Percentiles rank a stretch among this genome's conserved stretches.
Evolutionary conservation across 2,329 filamentous ascomycete genomes (phyloP).

Genomic region (Thelonectria discophora): DNA sequence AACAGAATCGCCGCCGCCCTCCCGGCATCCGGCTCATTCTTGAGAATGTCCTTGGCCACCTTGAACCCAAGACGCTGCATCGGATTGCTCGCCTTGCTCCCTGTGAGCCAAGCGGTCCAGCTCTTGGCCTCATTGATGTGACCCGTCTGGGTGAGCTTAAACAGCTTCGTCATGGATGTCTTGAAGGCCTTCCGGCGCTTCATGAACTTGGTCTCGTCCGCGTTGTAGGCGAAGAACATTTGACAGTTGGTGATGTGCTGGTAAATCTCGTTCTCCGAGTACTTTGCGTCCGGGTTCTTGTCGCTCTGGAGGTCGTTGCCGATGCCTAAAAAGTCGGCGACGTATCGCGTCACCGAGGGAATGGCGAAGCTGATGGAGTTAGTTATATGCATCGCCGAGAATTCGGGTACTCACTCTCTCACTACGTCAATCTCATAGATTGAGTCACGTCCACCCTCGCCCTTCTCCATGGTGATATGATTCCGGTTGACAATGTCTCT

Average conservation of each 20-base stretch:
- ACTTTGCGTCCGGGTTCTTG: background rate
- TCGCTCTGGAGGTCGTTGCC: slow-evolving; percentile 16
- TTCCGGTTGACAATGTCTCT: slow-evolving; percentile 28
- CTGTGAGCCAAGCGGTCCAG: slow-evolving; percentile 13
- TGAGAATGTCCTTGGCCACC: slow-evolving; percentile 24
- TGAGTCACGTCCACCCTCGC: background rate
- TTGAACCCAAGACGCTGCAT: slow-evolving; percentile 29
- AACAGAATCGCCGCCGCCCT: slow-evolving; percentile 31
- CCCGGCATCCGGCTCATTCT: slow-evolving; percentile 13
- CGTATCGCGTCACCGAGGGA: slow-evolving; percentile 34
- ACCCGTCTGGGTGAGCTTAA: slow-evolving; percentile 23
- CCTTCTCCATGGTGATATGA: slow-evolving; percentile 20
- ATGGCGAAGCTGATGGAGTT: slow-evolving; percentile 31
- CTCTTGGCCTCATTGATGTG: slow-evolving; percentile 28
- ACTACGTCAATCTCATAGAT: slow-evolving; percentile 33
- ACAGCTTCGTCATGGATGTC: slow-evolving; percentile 29
- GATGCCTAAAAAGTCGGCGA: slow-evolving; percentile 38
- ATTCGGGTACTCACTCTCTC: slow-evolving; percentile 28
- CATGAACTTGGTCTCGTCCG: slow-evolving; percentile 37
- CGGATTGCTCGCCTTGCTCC: slow-evolving; percentile 13
- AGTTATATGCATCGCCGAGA: background rate
- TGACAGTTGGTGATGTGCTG: slow-evolving; percentile 42
- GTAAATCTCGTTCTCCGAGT: slow-evolving; percentile 37
- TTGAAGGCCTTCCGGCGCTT: slow-evolving; percentile 34
- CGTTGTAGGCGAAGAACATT: slow-evolving; percentile 35